Percentiles rank a stretch among this genome's conserved stretches.
Evolutionary conservation across 768 basidiomycete genomes (phyloP).

Genomic region (Guyanaporus albipodus): DNA sequence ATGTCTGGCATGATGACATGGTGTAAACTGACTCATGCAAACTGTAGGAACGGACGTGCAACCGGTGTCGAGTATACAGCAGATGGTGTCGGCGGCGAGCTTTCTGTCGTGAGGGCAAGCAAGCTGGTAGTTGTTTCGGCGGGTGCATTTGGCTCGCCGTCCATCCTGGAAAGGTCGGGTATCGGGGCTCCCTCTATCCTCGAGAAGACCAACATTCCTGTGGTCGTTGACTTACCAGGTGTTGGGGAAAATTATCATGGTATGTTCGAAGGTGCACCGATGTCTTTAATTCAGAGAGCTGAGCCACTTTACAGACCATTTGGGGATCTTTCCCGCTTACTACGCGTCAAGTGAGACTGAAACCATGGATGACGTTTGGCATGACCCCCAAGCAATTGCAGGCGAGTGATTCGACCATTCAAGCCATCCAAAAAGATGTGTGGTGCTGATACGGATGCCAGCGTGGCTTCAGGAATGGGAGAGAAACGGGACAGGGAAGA

Average conservation of each 20-base stretch:
- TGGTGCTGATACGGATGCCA: conserved; percentile 2
- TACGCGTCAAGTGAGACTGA: conserved; percentile 41
- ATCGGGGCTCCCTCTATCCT: conserved; percentile 2
- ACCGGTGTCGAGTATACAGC: conserved; percentile 1
- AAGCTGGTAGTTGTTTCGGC: conserved; percentile 3
- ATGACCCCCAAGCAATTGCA: conserved; percentile 34
- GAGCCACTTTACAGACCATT: conserved; percentile 26
- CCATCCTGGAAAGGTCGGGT: conserved; percentile 8
- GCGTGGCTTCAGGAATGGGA: conserved; percentile 32
- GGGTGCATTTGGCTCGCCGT: conserved; percentile 2
- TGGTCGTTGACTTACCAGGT: conserved; percentile 1
- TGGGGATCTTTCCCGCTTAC: conserved; percentile 27
- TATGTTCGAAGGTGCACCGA: not conserved
- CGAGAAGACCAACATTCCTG: not conserved
- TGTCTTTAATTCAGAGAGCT: not conserved
- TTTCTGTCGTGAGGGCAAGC: not conserved
- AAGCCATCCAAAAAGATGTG: conserved; percentile 3
- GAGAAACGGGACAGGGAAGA: conserved; percentile 40
- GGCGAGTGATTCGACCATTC: conserved; percentile 32
- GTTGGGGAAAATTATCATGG: conserved; percentile 7
- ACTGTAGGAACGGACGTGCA: not conserved
- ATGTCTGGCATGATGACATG: not conserved
- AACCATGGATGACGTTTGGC: conserved; percentile 47
- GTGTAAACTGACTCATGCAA: not conserved
- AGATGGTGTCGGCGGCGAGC: not conserved